Evolutionary conservation across 2,329 filamentous ascomycete genomes (phyloP).

Genomic region (Exophiala dermatitidis): DNA sequence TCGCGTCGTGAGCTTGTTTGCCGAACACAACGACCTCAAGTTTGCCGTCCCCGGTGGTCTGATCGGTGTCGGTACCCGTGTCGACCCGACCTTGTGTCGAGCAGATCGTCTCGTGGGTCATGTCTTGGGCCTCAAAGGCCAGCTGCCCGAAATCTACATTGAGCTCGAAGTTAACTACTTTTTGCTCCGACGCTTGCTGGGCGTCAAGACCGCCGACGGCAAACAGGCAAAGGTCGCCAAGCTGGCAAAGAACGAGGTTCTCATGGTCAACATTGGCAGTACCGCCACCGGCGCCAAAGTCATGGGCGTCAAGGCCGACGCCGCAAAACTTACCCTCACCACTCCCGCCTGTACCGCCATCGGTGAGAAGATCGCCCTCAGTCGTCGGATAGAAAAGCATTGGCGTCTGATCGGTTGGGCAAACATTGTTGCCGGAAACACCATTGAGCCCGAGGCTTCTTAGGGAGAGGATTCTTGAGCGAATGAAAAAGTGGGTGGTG

Average conservation of each 20-base stretch:
- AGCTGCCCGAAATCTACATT: conserved; percentile 92
- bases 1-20: conserved; percentile 88
- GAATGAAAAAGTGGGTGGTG: too few relatives aligned
- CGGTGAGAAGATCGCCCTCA: conserved; percentile 95
- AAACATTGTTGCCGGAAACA: conserved; percentile 58
- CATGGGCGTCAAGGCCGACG: conserved; percentile 92
- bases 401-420: conserved; percentile 94
- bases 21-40: conserved; percentile 96
- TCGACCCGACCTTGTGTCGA: conserved; percentile 96
- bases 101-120: conserved; percentile 98
- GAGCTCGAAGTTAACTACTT: conserved; percentile 99
- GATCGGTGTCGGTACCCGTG: conserved; percentile 95
- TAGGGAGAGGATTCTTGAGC: conserved; percentile 4
- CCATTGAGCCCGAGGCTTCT: conserved; percentile 37
- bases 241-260: conserved; percentile 94
- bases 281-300: conserved; percentile 98
- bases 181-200: conserved; percentile 83
- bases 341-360: conserved; percentile 94
- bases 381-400: conserved; percentile 96
- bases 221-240: conserved; percentile 99
- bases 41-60: conserved; percentile 96
- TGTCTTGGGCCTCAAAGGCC: conserved; percentile 89
- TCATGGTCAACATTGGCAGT: conserved; percentile 99
- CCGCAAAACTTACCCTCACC: conserved; percentile 86
- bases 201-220: conserved; percentile 95